Conservation (phyloP, 768 basidiomycete species). For the Psilocybe azurescens region DNA sequence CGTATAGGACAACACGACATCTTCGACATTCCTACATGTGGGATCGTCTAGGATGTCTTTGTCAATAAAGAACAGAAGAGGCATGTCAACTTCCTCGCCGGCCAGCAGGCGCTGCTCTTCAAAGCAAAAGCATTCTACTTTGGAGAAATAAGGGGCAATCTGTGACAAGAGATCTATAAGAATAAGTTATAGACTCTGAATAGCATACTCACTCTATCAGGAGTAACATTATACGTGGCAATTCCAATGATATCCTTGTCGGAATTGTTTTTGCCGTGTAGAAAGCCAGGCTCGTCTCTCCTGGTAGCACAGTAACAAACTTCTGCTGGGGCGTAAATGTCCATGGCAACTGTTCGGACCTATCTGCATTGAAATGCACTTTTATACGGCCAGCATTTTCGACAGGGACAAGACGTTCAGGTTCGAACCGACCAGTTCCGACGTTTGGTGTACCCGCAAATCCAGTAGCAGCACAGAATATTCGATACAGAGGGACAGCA, state of each 20-base stretch:
- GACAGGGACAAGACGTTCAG: conserved; percentile 83
- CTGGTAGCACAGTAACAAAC: conserved; percentile 88
- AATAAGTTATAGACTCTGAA: background rate
- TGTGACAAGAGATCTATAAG: conserved; percentile 31
- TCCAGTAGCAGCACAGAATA: conserved; percentile 97
- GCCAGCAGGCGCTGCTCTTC: conserved; percentile 97
- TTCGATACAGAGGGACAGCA: conserved; percentile 95
- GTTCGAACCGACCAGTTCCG: conserved; percentile 81
- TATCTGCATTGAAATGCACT: conserved; percentile 96
- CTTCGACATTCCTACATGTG: conserved; percentile 82
- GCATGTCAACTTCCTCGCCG: conserved; percentile 97
- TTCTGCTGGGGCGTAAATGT: conserved; percentile 90
- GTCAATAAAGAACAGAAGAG: conserved; percentile 98
- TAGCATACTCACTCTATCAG: conserved; percentile 79
- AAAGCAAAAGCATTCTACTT: conserved; percentile 99
- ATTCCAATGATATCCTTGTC: conserved; percentile 94
- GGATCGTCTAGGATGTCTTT: conserved; percentile 96
- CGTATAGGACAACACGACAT: conserved; percentile 94
- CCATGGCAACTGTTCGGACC: conserved; percentile 91
- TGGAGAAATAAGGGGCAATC: conserved; percentile 98
- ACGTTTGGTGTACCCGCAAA: conserved; percentile 95
- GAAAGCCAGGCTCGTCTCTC: conserved; percentile 96
- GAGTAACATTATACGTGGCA: conserved; percentile 98
- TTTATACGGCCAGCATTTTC: conserved; percentile 78
- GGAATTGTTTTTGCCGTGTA: conserved; percentile 91